Evolutionary conservation across 805 yeast species (phyloP), one percentile per base, ranked within the genome.

Genomic region (Myxozyma nipponensis): DNA sequence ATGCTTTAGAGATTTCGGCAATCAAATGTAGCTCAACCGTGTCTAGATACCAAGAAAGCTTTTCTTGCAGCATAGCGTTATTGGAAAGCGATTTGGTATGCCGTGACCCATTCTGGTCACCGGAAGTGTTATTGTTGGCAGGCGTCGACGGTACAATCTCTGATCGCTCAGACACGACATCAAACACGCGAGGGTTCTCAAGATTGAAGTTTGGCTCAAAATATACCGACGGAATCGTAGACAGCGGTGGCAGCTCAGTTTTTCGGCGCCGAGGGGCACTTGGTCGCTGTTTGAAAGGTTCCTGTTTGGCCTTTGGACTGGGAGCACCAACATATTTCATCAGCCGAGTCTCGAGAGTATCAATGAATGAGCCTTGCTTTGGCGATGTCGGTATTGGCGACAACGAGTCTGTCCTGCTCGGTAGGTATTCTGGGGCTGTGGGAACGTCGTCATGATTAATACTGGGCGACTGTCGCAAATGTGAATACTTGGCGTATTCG

Each of bases 181-280:
- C 81, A 66, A 91, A 91, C 1, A 83, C 75, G 49, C 96, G 75
- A 4, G 96, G 96, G 64, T 93, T 88, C 60, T 93, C 97, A 36
- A 93, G 72, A 56, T 86, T 75, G 68, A 93, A 93, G 37, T 81
- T 77, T 5, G 77, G 72, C 23, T 77, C 77, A 55, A 84, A 81
- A 60, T 78, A 93, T 1, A 87, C 78, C 1, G 71, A 66, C 0
- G 98, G 98, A 4, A 93, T 77, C 52, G 73, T 64, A 5, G 68
- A 58, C 42, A 80, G 40, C n/a, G 68, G 61, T 1, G 67, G 44
- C 15, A 54, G 47, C 3, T 57, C 42, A 6, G 34, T 40, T 4
- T 52, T 46, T 19, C 18, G 32, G 21, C 18, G 49, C n/a, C 36
- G 53, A 21, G 37, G 36, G 19, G 32, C 41, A 17, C 5, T 25